Percentiles rank a stretch among this genome's conserved stretches.
phyloP scores from a whole-genome alignment of 495 filamentous ascomycete genomes.

The Xylaria intraflava region DNA sequence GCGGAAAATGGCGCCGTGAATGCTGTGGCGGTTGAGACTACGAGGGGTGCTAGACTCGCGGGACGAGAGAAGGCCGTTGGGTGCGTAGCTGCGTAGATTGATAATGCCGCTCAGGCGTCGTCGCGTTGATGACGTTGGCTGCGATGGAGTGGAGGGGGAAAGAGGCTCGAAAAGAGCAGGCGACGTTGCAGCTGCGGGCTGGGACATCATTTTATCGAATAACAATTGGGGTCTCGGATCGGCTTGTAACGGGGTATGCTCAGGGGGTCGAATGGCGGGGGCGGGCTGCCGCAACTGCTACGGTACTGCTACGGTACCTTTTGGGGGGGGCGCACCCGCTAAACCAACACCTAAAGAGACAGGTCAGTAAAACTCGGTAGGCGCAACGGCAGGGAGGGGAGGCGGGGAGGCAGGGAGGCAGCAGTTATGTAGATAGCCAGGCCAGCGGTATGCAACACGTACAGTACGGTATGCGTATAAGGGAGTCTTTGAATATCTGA shows the following conservation, averaged over 20 bases:
- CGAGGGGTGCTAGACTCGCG: conserved; percentile 40
- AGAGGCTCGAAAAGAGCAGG: conserved; percentile 9
- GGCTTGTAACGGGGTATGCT: background rate
- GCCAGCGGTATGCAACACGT: too few species aligned
- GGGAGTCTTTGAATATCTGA: too few species aligned
- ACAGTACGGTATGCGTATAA: too few species aligned
- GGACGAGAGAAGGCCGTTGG: conserved; percentile 7
- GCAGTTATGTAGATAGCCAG: too few species aligned
- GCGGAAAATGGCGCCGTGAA: conserved; percentile 9
- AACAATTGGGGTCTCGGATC: background rate
- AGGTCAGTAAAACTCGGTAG: too few species aligned
- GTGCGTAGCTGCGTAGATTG: conserved; percentile 63
- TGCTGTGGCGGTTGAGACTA: conserved; percentile 10
- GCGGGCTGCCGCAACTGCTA: background rate
- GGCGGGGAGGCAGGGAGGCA: too few species aligned
- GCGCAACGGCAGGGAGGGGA: too few species aligned
- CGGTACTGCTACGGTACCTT: background rate
- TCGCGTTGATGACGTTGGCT: conserved; percentile 39
- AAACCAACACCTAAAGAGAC: too few species aligned
- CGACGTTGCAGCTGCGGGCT: conserved; percentile 3
- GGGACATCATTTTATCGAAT: conserved; percentile 12
- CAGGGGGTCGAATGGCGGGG: background rate
- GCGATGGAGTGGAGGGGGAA: conserved; percentile 31
- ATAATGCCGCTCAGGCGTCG: conserved; percentile 63
- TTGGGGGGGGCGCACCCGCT: too few species aligned